phyloP scores from a whole-genome alignment of 1,284 basidiomycete genomes.

The Pisolithus thermaeus region DNA sequence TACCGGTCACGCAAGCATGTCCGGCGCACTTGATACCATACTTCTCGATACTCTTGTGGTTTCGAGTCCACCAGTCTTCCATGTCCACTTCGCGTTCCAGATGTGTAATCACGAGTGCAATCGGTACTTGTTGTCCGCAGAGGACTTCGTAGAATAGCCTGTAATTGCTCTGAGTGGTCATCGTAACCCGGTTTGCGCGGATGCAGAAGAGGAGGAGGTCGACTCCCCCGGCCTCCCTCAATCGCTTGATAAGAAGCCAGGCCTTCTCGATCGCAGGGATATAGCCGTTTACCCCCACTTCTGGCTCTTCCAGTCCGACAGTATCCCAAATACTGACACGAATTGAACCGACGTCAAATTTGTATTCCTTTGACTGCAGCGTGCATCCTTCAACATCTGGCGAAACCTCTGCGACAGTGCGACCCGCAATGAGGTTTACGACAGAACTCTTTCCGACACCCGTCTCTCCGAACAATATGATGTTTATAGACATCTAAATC shows the following conservation, averaged over 20 bases:
- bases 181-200: conserved; percentile 29
- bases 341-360: conserved; percentile 12
- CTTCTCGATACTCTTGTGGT: conserved; percentile 15
- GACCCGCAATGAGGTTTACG: conserved; percentile 28
- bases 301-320: conserved; percentile 34
- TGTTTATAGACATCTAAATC: conserved; percentile 19
- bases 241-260: conserved; percentile 27
- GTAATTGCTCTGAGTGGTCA: conserved; percentile 32
- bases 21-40: conserved; percentile 20
- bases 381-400: conserved; percentile 24
- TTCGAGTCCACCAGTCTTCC: conserved; percentile 29
- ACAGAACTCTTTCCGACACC: conserved; percentile 31
- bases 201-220: conserved; percentile 36
- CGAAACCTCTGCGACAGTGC: conserved; percentile 18
- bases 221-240: conserved; percentile 27
- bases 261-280: conserved; percentile 31
- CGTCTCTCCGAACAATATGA: conserved; percentile 28
- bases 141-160: conserved; percentile 32
- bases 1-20: conserved; percentile 28
- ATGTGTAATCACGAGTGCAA: conserved; percentile 33
- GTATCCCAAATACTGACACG: conserved; percentile 33
- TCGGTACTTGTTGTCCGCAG: conserved; percentile 30
- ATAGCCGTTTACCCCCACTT: conserved; percentile 19
- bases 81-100: conserved; percentile 30
- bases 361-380: conserved; percentile 22